Conservation (phyloP, 1,284 basidiomycete genomes). For the Pascua guehoae region DNA sequence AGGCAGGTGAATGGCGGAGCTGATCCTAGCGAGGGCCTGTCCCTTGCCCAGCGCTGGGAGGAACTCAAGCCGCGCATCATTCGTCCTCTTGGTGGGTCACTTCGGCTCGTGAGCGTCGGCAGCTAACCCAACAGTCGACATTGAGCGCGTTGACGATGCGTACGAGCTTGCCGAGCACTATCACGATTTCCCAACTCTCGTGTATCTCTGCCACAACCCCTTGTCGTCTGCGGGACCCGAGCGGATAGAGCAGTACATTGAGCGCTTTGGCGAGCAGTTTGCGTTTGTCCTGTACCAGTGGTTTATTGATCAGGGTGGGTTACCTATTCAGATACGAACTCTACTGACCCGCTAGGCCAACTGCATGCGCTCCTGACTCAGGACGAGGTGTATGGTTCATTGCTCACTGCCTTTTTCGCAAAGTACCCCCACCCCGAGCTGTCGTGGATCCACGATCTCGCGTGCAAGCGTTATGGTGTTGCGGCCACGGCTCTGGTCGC, state of each 20-base stretch:
- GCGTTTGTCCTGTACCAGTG: conserved; percentile 80
- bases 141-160: conserved; percentile 65
- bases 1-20: conserved; percentile 29
- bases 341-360: conserved; percentile 56
- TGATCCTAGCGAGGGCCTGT: conserved; percentile 37
- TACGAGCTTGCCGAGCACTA: conserved; percentile 81
- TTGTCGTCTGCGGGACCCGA: conserved; percentile 32
- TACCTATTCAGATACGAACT: not conserved
- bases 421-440: conserved; percentile 62
- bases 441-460: conserved; percentile 88
- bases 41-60: conserved; percentile 36
- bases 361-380: conserved; percentile 71
- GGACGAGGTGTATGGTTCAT: conserved; percentile 59
- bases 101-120: not conserved
- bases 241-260: conserved; percentile 63
- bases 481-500: conserved; percentile 64
- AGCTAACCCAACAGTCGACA: conserved; percentile 54
- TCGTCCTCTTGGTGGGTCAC: conserved; percentile 35
- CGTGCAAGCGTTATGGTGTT: conserved; percentile 61
- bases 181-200: conserved; percentile 75
- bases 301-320: conserved; percentile 53
- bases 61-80: conserved; percentile 43
- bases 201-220: conserved; percentile 67
- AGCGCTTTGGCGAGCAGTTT: conserved; percentile 76
- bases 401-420: conserved; percentile 73